phyloP scores from a whole-genome alignment of 495 filamentous ascomycete genomes.

The Achaetomiella virescens region DNA sequence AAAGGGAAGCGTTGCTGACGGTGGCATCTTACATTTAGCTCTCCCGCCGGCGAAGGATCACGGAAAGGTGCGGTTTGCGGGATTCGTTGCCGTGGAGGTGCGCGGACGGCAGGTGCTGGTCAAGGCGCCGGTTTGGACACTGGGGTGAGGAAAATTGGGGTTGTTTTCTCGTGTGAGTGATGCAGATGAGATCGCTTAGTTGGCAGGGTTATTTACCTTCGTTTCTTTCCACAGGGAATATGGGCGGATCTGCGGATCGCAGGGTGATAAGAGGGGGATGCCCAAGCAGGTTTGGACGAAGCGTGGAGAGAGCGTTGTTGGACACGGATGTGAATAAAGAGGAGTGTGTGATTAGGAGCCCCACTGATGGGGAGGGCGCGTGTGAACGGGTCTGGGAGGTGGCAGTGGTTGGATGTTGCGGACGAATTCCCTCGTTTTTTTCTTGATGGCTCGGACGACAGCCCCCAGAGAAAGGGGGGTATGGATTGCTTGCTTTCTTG shows the following conservation, averaged over 20 bases:
- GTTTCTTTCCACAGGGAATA: neutral
- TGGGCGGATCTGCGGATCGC: neutral
- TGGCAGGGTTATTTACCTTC: neutral
- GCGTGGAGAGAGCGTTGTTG: neutral
- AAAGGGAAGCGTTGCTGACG: slow-evolving; percentile 34
- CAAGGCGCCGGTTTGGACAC: slow-evolving; percentile 84
- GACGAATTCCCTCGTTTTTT: slow-evolving; percentile 1
- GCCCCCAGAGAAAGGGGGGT: neutral
- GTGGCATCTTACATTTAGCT: slow-evolving; percentile 37
- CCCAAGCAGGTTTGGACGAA: no score
- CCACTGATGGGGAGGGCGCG: no score
- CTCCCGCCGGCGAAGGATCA: slow-evolving; percentile 33
- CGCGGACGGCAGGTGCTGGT: slow-evolving; percentile 73
- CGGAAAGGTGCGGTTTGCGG: slow-evolving; percentile 67
- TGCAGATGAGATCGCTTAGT: neutral
- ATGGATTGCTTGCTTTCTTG: slow-evolving; percentile 4
- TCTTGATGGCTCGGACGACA: slow-evolving; percentile 6
- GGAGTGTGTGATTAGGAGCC: neutral
- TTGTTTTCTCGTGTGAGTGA: neutral
- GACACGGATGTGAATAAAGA: neutral
- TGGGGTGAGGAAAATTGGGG: slow-evolving; percentile 27
- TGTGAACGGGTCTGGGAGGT: no score
- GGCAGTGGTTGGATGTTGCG: neutral
- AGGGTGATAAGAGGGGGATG: neutral
- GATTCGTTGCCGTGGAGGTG: slow-evolving; percentile 82